Evolutionary conservation across 2,329 filamentous ascomycete genomes (phyloP).

Genomic region (Venturiaceae sp.): DNA sequence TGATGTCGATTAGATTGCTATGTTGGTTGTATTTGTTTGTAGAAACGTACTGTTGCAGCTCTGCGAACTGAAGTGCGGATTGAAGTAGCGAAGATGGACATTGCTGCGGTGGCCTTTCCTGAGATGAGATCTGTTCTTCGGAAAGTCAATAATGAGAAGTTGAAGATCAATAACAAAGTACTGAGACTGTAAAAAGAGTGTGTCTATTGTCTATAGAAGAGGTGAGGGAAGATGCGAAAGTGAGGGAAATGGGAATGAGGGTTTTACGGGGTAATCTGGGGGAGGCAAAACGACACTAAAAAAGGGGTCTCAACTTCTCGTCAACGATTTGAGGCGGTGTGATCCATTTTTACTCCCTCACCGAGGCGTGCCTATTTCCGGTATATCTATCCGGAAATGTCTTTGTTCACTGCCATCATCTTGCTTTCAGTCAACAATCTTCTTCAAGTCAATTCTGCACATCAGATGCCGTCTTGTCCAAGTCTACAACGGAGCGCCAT

Average conservation of each 20-base stretch:
- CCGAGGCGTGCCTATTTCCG: not conserved
- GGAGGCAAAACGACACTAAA: too few relatives aligned
- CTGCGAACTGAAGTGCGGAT: not conserved
- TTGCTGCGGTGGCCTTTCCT: not conserved
- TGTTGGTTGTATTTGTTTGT: not conserved
- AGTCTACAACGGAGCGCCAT: too few relatives aligned
- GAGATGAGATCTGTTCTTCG: not conserved
- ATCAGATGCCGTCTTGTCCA: too few relatives aligned
- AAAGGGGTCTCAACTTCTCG: too few relatives aligned
- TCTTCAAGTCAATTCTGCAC: too few relatives aligned
- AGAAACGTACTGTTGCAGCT: not conserved
- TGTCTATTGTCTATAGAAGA: not conserved
- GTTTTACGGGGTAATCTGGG: not conserved
- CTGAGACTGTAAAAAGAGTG: not conserved
- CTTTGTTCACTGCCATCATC: not conserved
- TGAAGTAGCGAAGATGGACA: conserved; percentile 3
- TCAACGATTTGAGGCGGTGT: too few relatives aligned
- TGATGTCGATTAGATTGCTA: not conserved
- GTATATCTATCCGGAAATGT: not conserved
- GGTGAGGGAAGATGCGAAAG: not conserved
- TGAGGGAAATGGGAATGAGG: not conserved
- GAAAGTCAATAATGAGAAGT: not conserved
- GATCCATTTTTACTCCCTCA: not conserved
- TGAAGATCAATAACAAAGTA: not conserved
- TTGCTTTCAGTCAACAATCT: not conserved